Conservation (phyloP, 371 early-diverging fungal genomes). For the Funneliformis caledonium region DNA sequence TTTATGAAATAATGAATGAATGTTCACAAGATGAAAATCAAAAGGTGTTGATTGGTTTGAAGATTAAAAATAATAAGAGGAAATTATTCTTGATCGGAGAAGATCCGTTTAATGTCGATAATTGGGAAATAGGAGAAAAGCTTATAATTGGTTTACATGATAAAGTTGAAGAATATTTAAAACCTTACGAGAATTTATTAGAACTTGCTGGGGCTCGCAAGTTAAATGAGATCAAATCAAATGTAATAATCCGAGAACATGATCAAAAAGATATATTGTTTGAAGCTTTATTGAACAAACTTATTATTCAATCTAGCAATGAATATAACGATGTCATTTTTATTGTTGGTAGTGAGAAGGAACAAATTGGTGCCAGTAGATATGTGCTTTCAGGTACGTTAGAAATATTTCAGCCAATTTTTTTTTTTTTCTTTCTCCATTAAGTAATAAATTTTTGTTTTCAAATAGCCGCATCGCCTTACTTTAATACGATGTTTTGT, state of each 20-base stretch:
- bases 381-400: slow-evolving; percentile 28
- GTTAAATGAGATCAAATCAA: no score
- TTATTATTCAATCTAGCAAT: background rate
- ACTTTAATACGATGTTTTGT: slow-evolving; percentile 4
- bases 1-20: background rate
- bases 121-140: background rate
- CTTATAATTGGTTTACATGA: background rate
- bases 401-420: background rate
- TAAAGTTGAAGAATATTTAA: background rate
- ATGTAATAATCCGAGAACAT: background rate
- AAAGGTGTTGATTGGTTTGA: no score
- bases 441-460: background rate
- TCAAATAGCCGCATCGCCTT: background rate
- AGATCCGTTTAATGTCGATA: background rate
- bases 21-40: background rate
- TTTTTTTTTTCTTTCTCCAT: background rate
- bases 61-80: background rate
- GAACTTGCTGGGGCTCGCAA: background rate
- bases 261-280: background rate
- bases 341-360: background rate
- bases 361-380: slow-evolving; percentile 8
- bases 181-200: background rate
- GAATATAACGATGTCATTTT: background rate
- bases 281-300: background rate
- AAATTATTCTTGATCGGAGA: slow-evolving; percentile 13